Evolutionary conservation across 176 grass and related monocot species (phyloP).

Genomic region (Tillandsia fasciculata): DNA sequence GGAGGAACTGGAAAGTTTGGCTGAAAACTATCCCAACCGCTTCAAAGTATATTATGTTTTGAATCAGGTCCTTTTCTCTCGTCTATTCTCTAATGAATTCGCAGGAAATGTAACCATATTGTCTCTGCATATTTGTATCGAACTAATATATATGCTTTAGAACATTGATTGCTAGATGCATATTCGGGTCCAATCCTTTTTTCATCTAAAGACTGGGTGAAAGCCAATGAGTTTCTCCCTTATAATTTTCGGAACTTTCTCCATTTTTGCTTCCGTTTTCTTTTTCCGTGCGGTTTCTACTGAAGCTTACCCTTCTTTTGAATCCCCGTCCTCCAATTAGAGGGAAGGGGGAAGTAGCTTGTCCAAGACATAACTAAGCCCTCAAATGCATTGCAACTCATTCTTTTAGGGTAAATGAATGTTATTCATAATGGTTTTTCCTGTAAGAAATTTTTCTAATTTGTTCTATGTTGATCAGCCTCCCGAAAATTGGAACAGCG

Average conservation of each 20-base stretch:
- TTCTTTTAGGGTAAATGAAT: no score
- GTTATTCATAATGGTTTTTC: no score
- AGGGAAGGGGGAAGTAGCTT: no score
- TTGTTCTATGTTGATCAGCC: slow-evolving; percentile 47
- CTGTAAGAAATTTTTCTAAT: no score
- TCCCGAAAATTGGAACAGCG: slow-evolving; percentile 73
- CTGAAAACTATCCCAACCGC: slow-evolving; percentile 46
- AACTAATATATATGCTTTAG: background rate
- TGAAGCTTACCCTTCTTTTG: no score
- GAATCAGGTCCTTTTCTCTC: slow-evolving; percentile 53
- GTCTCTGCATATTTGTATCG: background rate
- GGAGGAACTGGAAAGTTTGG: slow-evolving; percentile 78
- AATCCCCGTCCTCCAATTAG: no score
- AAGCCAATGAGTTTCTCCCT: no score
- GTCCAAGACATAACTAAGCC: no score
- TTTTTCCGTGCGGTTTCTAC: no score
- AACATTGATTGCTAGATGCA: background rate
- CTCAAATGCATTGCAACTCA: no score
- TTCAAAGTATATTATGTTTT: slow-evolving; percentile 86
- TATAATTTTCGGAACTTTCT: background rate
- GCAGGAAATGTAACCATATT: background rate
- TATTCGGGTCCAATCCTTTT: background rate
- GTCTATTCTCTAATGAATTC: background rate
- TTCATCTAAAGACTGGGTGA: no score
- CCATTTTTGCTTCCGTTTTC: no score